Conservation (phyloP, 2,329 filamentous ascomycete genomes). For the Trichoderma koningii region DNA sequence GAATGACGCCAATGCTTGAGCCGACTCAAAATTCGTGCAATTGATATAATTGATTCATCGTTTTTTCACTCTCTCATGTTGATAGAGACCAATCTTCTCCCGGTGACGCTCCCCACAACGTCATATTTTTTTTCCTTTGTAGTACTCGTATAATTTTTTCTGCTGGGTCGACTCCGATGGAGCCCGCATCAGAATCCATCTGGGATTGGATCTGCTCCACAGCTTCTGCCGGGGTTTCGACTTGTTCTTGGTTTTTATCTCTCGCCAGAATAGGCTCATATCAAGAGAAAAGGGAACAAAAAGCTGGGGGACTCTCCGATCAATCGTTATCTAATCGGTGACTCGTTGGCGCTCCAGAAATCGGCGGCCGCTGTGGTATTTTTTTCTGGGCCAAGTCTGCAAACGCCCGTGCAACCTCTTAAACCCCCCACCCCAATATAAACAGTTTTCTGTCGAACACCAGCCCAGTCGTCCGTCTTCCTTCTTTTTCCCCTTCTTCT, state of each 20-base stretch:
- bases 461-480: not conserved
- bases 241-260: slow-evolving; percentile 7
- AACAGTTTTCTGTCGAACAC: slow-evolving; percentile 1
- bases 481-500: slow-evolving; percentile 28
- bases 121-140: not conserved
- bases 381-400: slow-evolving; percentile 1
- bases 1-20: no score
- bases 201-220: slow-evolving; percentile 22
- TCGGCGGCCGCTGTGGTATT: slow-evolving; percentile 14
- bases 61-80: no score
- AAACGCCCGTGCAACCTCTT: slow-evolving; percentile 4
- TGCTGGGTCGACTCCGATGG: slow-evolving; percentile 6
- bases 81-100: no score
- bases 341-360: slow-evolving; percentile 23
- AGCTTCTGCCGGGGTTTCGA: not conserved
- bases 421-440: slow-evolving; percentile 12
- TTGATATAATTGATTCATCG: no score
- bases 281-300: not conserved
- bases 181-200: slow-evolving; percentile 16
- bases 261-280: not conserved
- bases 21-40: no score
- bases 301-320: not conserved
- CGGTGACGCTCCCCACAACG: slow-evolving; percentile 16
- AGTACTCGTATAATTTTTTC: no score
- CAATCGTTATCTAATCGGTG: slow-evolving; percentile 26